Conservation (phyloP, 352 stramenopile genomes). For the Peronospora destructor region DNA sequence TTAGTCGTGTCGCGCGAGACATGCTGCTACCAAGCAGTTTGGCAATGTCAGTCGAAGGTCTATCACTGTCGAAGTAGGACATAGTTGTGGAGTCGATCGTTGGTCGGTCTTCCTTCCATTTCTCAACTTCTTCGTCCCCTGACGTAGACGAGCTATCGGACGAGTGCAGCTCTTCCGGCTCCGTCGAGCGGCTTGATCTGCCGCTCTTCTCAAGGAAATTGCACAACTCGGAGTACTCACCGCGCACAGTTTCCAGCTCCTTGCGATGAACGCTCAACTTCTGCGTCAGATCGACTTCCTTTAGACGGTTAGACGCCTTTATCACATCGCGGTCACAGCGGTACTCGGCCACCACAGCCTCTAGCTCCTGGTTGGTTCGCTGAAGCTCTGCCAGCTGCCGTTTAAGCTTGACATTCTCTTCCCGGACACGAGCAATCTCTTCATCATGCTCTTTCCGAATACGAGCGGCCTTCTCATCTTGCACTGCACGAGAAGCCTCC, state of each 20-base stretch:
- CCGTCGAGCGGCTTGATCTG: conserved; percentile 39
- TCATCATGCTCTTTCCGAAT: conserved; percentile 19
- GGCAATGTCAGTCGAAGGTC: conserved; percentile 39
- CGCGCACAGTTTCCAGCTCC: conserved; percentile 34
- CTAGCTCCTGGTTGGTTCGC: conserved; percentile 52
- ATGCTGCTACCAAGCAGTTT: conserved; percentile 28
- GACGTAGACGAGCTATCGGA: conserved; percentile 30
- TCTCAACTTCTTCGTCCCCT: conserved; percentile 25
- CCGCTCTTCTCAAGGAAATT: conserved; percentile 44
- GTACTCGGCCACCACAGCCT: conserved; percentile 51
- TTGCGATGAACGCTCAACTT: conserved; percentile 44
- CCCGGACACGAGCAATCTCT: conserved; percentile 34
- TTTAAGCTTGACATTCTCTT: conserved; percentile 53
- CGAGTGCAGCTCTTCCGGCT: conserved; percentile 39
- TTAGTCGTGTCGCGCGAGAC: conserved; percentile 26
- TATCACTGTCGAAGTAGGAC: conserved; percentile 38
- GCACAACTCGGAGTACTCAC: conserved; percentile 42
- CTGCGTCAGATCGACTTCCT: conserved; percentile 50
- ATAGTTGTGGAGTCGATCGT: conserved; percentile 21
- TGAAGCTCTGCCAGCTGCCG: conserved; percentile 51
- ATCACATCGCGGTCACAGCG: conserved; percentile 48
- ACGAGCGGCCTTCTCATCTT: conserved; percentile 15
- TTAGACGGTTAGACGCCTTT: conserved; percentile 47
- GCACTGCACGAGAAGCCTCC: conserved; percentile 35
- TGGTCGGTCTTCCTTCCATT: conserved; percentile 30